Conservation (phyloP, 1,284 basidiomycete genomes). For the Coniophora puteana region DNA sequence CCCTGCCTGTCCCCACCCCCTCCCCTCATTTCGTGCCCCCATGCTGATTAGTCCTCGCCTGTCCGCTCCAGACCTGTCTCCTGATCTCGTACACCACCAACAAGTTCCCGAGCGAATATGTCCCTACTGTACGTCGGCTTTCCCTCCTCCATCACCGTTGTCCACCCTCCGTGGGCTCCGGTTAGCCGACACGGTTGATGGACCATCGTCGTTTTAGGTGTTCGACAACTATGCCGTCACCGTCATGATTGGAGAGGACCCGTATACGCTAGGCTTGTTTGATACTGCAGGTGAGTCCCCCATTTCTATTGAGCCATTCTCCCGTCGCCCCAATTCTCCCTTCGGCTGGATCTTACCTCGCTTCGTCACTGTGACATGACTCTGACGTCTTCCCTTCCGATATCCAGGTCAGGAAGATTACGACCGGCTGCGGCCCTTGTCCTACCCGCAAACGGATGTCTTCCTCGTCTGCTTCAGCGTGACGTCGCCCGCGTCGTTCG, state of each 20-base stretch:
- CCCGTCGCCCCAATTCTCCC: slow-evolving; percentile 4
- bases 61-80: slow-evolving; percentile 86
- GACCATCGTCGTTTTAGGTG: slow-evolving; percentile 52
- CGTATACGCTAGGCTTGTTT: slow-evolving; percentile 97
- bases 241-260: slow-evolving; percentile 99
- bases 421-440: slow-evolving; percentile 96
- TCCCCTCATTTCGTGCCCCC: too few relatives aligned
- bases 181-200: slow-evolving; percentile 15
- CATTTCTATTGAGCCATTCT: slow-evolving; percentile 5
- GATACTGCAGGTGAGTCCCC: slow-evolving; percentile 85
- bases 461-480: slow-evolving; percentile 99
- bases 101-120: slow-evolving; percentile 98
- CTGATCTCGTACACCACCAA: slow-evolving; percentile 99
- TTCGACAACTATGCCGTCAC: slow-evolving; percentile 99
- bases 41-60: slow-evolving; percentile 6
- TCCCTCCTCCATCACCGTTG: neutral
- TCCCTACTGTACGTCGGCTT: slow-evolving; percentile 82
- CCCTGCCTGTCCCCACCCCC: too few relatives aligned
- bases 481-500: slow-evolving; percentile 96
- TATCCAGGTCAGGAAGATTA: slow-evolving; percentile 95
- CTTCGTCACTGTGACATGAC: slow-evolving; percentile 5
- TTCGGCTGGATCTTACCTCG: too few relatives aligned
- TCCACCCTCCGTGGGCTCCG: slow-evolving; percentile 13
- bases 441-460: slow-evolving; percentile 99
- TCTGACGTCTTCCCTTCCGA: too few relatives aligned